These are phyloP conservation scores for Aspergillus fischeri DNA, from an alignment of 2,329 filamentous ascomycete species.

Conservation along the genomic window DNA sequence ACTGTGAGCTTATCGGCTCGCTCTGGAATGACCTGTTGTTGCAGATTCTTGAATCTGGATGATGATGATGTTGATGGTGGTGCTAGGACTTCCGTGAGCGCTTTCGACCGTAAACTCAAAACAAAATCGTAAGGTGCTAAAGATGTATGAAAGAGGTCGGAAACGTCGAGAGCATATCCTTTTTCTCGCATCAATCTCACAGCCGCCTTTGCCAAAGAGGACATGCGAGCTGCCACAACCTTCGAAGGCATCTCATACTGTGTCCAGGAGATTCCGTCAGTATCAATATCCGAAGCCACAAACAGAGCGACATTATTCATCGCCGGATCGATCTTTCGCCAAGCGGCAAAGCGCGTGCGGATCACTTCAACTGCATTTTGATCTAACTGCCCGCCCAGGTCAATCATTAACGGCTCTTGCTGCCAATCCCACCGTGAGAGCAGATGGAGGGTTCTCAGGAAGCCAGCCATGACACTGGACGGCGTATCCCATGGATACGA, in stretches of 20 bases:
- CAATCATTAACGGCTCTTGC: constrained; percentile 73
- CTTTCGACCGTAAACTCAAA: constrained; percentile 63
- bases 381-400: constrained; percentile 63
- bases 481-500: constrained; percentile 78
- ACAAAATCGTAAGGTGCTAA: constrained; percentile 79
- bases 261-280: constrained; percentile 76
- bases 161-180: constrained; percentile 51
- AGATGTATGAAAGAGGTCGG: constrained; percentile 67
- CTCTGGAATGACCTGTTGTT: constrained; percentile 42
- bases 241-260: constrained; percentile 66
- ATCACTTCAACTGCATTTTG: constrained; percentile 59
- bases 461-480: constrained; percentile 71
- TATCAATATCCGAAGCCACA: constrained; percentile 73
- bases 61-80: constrained; percentile 23
- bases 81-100: constrained; percentile 39
- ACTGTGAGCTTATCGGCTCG: constrained; percentile 56
- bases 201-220: constrained; percentile 72
- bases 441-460: constrained; percentile 74
- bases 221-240: constrained; percentile 80
- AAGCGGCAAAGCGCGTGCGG: constrained; percentile 70
- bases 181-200: constrained; percentile 56
- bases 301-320: constrained; percentile 83
- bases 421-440: constrained; percentile 92
- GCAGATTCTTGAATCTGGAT: constrained; percentile 72
- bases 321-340: constrained; percentile 81